phyloP scores from a whole-genome alignment of 805 yeast genomes.

The Cephaloascus albidus region DNA sequence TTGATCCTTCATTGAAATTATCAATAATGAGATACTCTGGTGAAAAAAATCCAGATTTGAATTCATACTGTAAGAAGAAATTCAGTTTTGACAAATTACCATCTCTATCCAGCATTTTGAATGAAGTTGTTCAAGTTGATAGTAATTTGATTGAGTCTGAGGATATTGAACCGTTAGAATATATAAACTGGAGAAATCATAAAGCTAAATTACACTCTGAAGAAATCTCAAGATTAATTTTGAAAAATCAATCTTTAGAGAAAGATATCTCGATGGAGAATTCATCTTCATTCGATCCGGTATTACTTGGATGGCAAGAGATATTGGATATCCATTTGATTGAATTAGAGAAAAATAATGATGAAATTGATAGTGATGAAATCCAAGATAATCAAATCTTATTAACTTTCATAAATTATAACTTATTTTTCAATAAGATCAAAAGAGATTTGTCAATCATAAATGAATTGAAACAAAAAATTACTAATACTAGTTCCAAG shows the following conservation, averaged over 20 bases:
- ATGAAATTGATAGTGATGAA: conserved; percentile 39
- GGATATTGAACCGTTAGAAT: conserved; percentile 15
- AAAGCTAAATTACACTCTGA: conserved; percentile 60
- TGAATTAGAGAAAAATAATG: conserved; percentile 39
- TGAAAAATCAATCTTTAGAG: conserved; percentile 24
- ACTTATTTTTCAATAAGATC: conserved; percentile 53
- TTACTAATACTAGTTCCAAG: conserved; percentile 5
- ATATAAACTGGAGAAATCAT: conserved; percentile 41
- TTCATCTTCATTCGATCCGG: conserved; percentile 42
- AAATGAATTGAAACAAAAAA: conserved; percentile 18
- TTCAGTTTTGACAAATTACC: background rate
- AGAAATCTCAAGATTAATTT: conserved; percentile 56
- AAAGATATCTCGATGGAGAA: conserved; percentile 20
- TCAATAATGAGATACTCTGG: conserved; percentile 19
- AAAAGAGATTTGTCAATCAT: conserved; percentile 59
- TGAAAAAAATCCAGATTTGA: background rate
- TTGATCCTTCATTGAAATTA: conserved; percentile 60
- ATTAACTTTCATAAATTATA: conserved; percentile 66
- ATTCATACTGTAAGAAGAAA: background rate
- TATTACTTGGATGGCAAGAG: conserved; percentile 60
- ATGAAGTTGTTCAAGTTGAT: background rate
- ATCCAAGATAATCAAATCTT: conserved; percentile 68
- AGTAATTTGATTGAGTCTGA: background rate
- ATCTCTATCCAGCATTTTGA: background rate
- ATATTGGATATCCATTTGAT: conserved; percentile 50